These are phyloP conservation scores for Aureobasidium sp. DNA, from an alignment of 2,329 filamentous ascomycete genomes.

Conservation along the genomic window DNA sequence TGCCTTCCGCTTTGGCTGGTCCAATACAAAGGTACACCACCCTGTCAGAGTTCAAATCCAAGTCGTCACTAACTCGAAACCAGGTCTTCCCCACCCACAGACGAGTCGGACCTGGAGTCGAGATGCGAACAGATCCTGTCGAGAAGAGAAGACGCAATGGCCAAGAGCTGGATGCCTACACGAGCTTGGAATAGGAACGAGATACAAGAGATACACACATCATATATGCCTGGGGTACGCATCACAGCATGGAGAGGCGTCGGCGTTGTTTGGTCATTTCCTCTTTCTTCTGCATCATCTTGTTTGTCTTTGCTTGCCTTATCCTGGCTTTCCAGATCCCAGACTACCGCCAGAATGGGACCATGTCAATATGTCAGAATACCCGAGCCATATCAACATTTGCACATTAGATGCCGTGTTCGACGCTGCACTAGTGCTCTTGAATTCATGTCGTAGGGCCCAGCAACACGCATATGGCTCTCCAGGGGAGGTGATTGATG, in stretches of 20 bases:
- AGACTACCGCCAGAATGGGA: background rate
- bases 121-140: slow-evolving; percentile 61
- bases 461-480: no score
- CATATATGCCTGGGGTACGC: background rate
- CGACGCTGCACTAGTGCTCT: background rate
- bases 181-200: slow-evolving; percentile 53
- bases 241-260: slow-evolving; percentile 4
- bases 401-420: no score
- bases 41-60: background rate
- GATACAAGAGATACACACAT: background rate
- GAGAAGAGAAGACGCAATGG: slow-evolving; percentile 43
- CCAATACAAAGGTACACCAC: slow-evolving; percentile 74
- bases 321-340: background rate
- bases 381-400: background rate
- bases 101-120: slow-evolving; percentile 72
- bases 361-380: background rate
- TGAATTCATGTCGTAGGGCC: no score
- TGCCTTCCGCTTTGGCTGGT: slow-evolving; percentile 88
- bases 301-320: background rate
- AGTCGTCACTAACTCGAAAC: background rate
- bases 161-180: slow-evolving; percentile 55
- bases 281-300: background rate
- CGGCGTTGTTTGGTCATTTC: background rate
- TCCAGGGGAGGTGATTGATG: background rate
- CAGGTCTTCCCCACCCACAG: slow-evolving; percentile 55